Evolutionary conservation across 2,329 filamentous ascomycete genomes (phyloP), one percentile per base, ranked within the genome.

Genomic region (Penicillium sp.): DNA sequence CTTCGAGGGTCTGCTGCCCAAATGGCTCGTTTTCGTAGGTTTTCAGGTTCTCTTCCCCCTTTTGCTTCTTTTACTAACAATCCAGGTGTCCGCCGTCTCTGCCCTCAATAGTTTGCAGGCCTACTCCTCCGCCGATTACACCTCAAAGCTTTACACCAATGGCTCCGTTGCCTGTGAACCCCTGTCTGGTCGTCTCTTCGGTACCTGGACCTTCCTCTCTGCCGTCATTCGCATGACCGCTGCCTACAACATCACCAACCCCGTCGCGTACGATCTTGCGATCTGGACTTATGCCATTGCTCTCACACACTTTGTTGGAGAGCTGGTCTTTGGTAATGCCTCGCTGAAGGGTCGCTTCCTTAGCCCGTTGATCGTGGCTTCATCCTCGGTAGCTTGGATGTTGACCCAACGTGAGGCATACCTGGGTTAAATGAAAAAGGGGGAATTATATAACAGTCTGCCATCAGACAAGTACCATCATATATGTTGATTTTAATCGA

Each of bases 81-180:
- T 51, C 33, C 49, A 26, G 93, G 84, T 96, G 71, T 91, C 91
- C 55, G 71, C 92, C 55, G 84, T 96, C 56, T 91, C 93, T 29
- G 82, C 95, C 57, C 88, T 86, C 68, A 99, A 99, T 81, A 89
- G 87, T 35, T 73, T 96, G 47, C 93, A 97, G 80, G 87, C 90
- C 71, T 96, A 96, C 77, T 69, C 80, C 35, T 96, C 91, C 19
- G 82, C 93, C 3, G 82, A 87, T 74, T 96, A 90, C 78, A 92
- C 92, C 8, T 86, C 88, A n/a, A 89, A 91, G 73, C 85, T 98
- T 70, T 99, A 98, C 69, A 74, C 79, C 27, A 72, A 81, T 64
- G 85, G 86, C 50, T 66, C 72, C 31, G 76, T 79, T 57, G 82
- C 74, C 75, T 84, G 91, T 55, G 93, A 90, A 6, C 86, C 89